These are phyloP conservation scores for Neopestalotiopsis rosae DNA, from an alignment of 2,329 filamentous ascomycete genomes.

Conservation along the genomic window DNA sequence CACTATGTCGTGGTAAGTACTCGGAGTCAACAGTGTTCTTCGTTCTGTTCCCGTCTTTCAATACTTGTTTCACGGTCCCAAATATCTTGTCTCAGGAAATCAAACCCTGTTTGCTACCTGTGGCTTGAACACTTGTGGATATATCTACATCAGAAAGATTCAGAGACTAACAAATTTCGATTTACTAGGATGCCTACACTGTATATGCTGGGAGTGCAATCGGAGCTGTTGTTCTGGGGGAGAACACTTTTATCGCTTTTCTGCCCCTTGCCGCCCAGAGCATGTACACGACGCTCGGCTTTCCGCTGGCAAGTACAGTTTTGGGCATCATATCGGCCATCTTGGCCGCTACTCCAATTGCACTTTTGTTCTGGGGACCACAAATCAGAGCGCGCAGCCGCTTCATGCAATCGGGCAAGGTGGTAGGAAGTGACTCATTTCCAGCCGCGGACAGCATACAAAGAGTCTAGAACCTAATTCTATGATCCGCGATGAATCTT, in stretches of 20 bases:
- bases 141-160: no score
- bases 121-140: no score
- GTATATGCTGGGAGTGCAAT: conserved; percentile 55
- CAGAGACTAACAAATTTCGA: no score
- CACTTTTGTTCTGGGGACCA: conserved; percentile 42
- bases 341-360: conserved; percentile 49
- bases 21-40: no score
- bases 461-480: neutral
- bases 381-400: conserved; percentile 15
- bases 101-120: no score
- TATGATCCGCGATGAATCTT: no score
- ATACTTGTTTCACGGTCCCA: no score
- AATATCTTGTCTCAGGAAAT: no score
- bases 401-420: conserved; percentile 12
- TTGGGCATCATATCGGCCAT: conserved; percentile 48
- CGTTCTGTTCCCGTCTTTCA: no score
- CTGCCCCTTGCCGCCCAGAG: conserved; percentile 32
- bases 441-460: neutral
- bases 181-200: conserved; percentile 47
- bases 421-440: neutral
- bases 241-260: conserved; percentile 52
- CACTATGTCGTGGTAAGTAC: conserved; percentile 46
- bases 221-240: conserved; percentile 51
- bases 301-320: conserved; percentile 53
- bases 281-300: conserved; percentile 53